Evolutionary conservation across 192 early-diverging fungal genomes (phyloP), one percentile per base, ranked within the genome.

Genomic region (Backusella tuberculispora): DNA sequence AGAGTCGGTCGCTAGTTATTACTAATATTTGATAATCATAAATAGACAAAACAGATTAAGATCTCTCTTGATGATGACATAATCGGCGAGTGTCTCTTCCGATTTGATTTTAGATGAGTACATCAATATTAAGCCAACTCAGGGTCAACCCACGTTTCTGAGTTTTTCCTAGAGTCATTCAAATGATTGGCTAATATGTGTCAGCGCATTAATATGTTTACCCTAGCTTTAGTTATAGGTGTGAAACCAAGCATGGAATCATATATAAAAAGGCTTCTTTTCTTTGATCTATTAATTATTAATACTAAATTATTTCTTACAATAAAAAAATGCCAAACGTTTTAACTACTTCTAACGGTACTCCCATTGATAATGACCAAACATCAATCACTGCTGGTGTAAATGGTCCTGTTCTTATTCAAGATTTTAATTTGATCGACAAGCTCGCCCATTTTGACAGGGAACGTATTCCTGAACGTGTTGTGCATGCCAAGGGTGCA

Each of bases 401-500:
- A 65, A 83, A 78, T 64, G 92, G 92, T 4, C 92, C 90, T 21
- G 80, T 92, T 4, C 77, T 91, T 41, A 66, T 94, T 66, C 88
- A 92, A 78, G 94, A 95, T 78, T 92, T 93, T 69, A 88, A 90
- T 63, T 83, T 92, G 63, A 87, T 94, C 74, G 92, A 95, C 81
- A 93, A 92, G 79, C 84, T 94, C 29, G 85, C 91, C 72, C 92
- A 92, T 83, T 95, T 95, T 86, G 92, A 93, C 84, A 90, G 92
- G 66, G 92, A 95, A 84, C 88, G 93, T 80, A 93, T 93, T 69
- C 93, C 93, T 66, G 93, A 95, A 81, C 87, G 94, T 76, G 94
- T 95, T 48, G 94, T 95, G 56, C 93, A 95, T 76, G 94, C 94
- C 81, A 90, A 92, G 83, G 94, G 92, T 44, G 88, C 89, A 73